Percentiles rank a stretch among this genome's conserved stretches.
Evolutionary conservation across 2,329 filamentous ascomycete genomes (phyloP).

Genomic region (Meredithiella fracta): DNA sequence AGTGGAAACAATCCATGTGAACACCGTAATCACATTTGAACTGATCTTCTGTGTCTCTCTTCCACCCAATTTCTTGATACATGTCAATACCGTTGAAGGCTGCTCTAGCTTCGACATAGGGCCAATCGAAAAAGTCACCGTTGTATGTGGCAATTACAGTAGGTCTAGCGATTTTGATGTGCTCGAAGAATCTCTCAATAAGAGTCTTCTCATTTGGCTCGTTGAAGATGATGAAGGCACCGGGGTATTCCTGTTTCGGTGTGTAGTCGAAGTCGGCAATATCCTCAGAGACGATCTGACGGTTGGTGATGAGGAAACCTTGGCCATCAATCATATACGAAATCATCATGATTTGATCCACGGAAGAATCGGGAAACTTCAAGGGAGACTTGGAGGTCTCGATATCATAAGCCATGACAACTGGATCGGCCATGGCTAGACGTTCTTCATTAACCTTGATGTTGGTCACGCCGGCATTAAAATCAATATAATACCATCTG

Average conservation of each 20-base stretch:
- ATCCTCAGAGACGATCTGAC: constrained; percentile 93
- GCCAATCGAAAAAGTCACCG: constrained; percentile 99
- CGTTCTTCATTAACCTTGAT: constrained; percentile 74
- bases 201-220: constrained; percentile 81
- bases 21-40: constrained; percentile 93
- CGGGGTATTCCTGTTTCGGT: constrained; percentile 87
- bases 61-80: constrained; percentile 97
- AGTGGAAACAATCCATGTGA: constrained; percentile 97
- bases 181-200: constrained; percentile 82
- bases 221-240: constrained; percentile 95
- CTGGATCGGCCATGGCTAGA: constrained; percentile 77
- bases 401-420: constrained; percentile 99
- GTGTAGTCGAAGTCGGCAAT: constrained; percentile 98
- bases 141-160: constrained; percentile 99
- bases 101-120: constrained; percentile 85
- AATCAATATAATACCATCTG: constrained; percentile 93
- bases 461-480: constrained; percentile 77
- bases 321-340: constrained; percentile 99
- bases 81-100: constrained; percentile 95
- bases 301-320: constrained; percentile 93
- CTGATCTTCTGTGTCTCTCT: constrained; percentile 86
- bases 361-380: constrained; percentile 87
- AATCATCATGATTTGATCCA: constrained; percentile 99
- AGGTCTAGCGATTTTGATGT: constrained; percentile 85
- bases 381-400: constrained; percentile 90